These are phyloP conservation scores for Poa pratensis DNA, from an alignment of 176 grass and related monocot genomes.

Conservation along the genomic window DNA sequence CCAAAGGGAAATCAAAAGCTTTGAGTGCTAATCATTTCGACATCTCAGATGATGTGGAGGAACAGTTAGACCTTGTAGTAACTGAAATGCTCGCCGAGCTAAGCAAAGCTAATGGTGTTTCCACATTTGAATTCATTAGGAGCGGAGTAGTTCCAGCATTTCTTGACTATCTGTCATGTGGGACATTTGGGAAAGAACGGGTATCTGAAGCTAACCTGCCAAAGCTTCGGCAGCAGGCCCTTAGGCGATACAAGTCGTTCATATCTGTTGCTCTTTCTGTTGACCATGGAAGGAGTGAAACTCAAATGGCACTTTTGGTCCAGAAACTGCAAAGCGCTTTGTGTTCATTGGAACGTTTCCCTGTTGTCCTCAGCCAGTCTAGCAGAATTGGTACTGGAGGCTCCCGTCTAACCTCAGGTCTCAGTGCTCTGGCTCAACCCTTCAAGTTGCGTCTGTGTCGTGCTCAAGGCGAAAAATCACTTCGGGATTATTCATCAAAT, in stretches of 20 bases:
- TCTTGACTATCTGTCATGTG: conserved; percentile 82
- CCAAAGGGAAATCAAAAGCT: conserved; percentile 84
- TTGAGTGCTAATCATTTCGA: conserved; percentile 56
- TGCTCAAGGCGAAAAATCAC: conserved; percentile 84
- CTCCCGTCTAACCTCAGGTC: conserved; percentile 62
- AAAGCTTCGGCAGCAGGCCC: conserved; percentile 70
- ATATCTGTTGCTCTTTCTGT: conserved; percentile 68
- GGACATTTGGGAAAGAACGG: conserved; percentile 77
- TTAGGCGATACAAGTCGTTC: conserved; percentile 80
- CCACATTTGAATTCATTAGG: conserved; percentile 94
- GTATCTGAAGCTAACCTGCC: conserved; percentile 62
- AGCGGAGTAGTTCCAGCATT: conserved; percentile 76
- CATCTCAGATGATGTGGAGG: conserved; percentile 61
- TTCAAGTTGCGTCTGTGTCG: conserved; percentile 84
- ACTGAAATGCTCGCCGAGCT: conserved; percentile 76
- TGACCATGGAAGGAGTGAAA: conserved; percentile 52
- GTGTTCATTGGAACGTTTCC: conserved; percentile 84
- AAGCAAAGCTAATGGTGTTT: conserved; percentile 78
- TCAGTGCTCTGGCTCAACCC: conserved; percentile 74
- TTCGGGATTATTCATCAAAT: conserved; percentile 89
- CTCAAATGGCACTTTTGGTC: conserved; percentile 69
- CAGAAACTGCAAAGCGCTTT: conserved; percentile 90
- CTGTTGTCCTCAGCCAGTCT: conserved; percentile 88
- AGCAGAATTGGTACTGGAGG: conserved; percentile 65
- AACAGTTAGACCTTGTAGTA: conserved; percentile 65